Conservation (phyloP, 1,284 basidiomycete species). For the Ustilago cynodontis region DNA sequence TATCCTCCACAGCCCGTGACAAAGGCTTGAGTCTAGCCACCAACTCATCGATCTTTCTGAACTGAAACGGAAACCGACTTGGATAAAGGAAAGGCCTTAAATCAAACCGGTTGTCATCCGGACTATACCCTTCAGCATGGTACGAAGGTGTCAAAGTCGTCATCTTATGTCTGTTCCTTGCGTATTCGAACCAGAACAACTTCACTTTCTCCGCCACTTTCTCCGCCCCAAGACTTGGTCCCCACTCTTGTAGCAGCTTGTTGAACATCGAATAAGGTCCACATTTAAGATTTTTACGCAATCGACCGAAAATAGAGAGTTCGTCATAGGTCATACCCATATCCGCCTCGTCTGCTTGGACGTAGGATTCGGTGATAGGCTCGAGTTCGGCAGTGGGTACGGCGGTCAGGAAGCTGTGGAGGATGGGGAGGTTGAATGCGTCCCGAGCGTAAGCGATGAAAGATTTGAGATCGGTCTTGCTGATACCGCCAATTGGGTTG, state of each 20-base stretch:
- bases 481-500: conserved; percentile 97
- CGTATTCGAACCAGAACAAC: conserved; percentile 95
- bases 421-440: conserved; percentile 85
- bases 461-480: conserved; percentile 95
- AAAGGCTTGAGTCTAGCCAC: conserved; percentile 64
- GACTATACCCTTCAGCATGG: conserved; percentile 89
- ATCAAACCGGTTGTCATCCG: conserved; percentile 97
- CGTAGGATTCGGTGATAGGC: conserved; percentile 91
- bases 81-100: conserved; percentile 96
- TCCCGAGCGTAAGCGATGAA: conserved; percentile 88
- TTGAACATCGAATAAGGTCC: conserved; percentile 97
- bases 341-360: conserved; percentile 96
- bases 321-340: conserved; percentile 98
- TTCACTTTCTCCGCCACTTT: conserved; percentile 98
- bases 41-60: conserved; percentile 89
- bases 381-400: conserved; percentile 96
- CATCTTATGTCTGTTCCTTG: conserved; percentile 98
- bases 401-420: conserved; percentile 85
- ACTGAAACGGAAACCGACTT: conserved; percentile 94
- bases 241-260: conserved; percentile 94
- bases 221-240: conserved; percentile 68
- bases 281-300: conserved; percentile 95
- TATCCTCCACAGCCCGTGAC: not conserved
- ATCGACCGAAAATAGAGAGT: conserved; percentile 88
- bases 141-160: conserved; percentile 96